A percentile compares a stretch with the other conserved stretches of the same genome.
Evolutionary conservation across 2,329 filamentous ascomycete species (phyloP).

Genomic region (Teratosphaeria destructans): DNA sequence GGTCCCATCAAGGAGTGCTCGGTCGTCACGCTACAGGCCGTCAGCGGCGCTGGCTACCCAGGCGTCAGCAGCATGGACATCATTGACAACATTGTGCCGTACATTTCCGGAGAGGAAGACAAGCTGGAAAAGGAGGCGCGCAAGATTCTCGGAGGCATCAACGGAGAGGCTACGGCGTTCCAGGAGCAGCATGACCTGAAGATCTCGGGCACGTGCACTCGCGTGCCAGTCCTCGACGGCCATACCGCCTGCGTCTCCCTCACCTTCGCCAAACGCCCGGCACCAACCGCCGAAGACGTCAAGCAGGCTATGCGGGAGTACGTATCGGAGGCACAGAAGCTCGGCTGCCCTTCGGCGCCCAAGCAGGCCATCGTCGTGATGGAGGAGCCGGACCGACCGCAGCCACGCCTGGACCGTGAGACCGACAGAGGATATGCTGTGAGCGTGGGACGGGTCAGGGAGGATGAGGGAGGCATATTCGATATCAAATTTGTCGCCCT

Average conservation of each 20-base stretch:
- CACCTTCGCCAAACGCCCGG: conserved; percentile 63
- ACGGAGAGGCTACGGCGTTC: conserved; percentile 61
- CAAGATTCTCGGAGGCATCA: conserved; percentile 79
- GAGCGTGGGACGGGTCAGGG: conserved; percentile 74
- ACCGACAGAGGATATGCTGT: conserved; percentile 79
- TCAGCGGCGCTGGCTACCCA: conserved; percentile 85
- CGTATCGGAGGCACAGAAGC: conserved; percentile 65
- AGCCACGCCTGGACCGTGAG: conserved; percentile 82
- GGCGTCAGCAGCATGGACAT: conserved; percentile 92
- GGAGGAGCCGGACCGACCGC: conserved; percentile 79
- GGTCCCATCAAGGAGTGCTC: conserved; percentile 67
- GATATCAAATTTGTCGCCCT: conserved; percentile 91
- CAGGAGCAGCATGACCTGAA: conserved; percentile 62
- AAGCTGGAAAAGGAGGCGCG: conserved; percentile 91
- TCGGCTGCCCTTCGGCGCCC: conserved; percentile 84
- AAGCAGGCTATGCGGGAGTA: conserved; percentile 72
- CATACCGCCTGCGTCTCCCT: conserved; percentile 92
- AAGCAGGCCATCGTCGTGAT: conserved; percentile 73
- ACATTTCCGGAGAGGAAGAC: conserved; percentile 86
- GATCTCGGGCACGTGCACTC: conserved; percentile 81
- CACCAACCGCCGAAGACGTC: conserved; percentile 65
- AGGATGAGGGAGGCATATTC: conserved; percentile 81
- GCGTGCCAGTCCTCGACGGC: conserved; percentile 89
- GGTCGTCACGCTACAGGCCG: conserved; percentile 89
- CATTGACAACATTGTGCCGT: conserved; percentile 90